Percentiles rank a stretch among this genome's conserved stretches.
These are phyloP conservation scores for Mycena filopes DNA, from an alignment of 768 basidiomycete genomes.

Conservation along the genomic window DNA sequence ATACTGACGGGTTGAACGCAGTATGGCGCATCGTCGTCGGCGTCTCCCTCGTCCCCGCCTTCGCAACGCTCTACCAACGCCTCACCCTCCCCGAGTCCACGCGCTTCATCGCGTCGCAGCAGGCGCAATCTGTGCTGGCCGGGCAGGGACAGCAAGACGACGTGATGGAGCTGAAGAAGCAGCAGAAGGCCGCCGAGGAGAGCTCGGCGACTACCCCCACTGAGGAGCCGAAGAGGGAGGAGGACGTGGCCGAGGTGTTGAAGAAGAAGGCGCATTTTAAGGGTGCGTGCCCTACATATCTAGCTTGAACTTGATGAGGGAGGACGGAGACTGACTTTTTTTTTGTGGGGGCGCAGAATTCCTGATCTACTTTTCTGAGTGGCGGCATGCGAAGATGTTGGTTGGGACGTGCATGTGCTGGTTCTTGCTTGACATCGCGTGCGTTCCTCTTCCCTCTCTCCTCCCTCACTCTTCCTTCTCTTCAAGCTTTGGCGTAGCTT, in stretches of 20 bases:
- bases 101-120: conserved; percentile 57
- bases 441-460: too few species aligned
- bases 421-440: conserved; percentile 84
- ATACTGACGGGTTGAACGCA: conserved; percentile 30
- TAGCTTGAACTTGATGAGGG: too few species aligned
- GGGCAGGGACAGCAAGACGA: too few species aligned
- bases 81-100: conserved; percentile 78
- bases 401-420: conserved; percentile 76
- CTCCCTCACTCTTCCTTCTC: too few species aligned
- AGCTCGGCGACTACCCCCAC: too few species aligned
- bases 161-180: conserved; percentile 41
- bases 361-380: conserved; percentile 73
- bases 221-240: conserved; percentile 24
- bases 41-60: conserved; percentile 79
- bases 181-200: conserved; percentile 24
- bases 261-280: conserved; percentile 63
- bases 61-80: conserved; percentile 80
- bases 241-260: conserved; percentile 35
- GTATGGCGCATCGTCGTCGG: conserved; percentile 82
- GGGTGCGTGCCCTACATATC: conserved; percentile 48
- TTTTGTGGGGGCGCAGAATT: conserved; percentile 67
- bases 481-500: too few species aligned
- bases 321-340: too few species aligned
- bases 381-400: conserved; percentile 73
- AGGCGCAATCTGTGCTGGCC: too few species aligned